phyloP scores from a whole-genome alignment of 208 protist genomes.

The Wallacemonas sp. region DNA sequence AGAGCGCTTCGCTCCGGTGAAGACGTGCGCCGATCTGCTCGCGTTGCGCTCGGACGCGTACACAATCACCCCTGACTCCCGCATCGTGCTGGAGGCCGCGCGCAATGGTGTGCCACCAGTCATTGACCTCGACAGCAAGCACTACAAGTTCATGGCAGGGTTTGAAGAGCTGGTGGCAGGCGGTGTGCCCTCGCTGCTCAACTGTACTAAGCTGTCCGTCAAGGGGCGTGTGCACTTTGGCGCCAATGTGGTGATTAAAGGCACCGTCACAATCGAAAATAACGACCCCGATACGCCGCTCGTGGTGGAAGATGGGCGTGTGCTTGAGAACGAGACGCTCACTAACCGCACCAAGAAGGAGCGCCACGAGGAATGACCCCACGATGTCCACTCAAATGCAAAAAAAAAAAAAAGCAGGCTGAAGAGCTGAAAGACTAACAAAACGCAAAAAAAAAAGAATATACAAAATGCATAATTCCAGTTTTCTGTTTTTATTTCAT shows the following conservation, averaged over 20 bases:
- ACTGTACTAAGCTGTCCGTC: conserved; percentile 60
- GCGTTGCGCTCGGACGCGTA: conserved; percentile 96
- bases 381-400: too few species aligned
- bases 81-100: conserved; percentile 50
- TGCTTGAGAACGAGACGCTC: conserved; percentile 50
- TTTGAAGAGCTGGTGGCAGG: conserved; percentile 55
- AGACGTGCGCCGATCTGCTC: conserved; percentile 97
- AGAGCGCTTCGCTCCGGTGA: conserved; percentile 98
- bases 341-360: conserved; percentile 11
- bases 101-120: conserved; percentile 57
- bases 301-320: conserved; percentile 39
- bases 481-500: too few species aligned
- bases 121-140: conserved; percentile 62
- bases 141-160: conserved; percentile 77
- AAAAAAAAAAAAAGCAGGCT: conserved; percentile 8
- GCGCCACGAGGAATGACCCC: not conserved
- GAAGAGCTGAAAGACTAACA: not conserved
- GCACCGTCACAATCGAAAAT: conserved; percentile 70
- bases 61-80: conserved; percentile 60
- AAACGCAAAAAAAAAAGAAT: conserved; percentile 12
- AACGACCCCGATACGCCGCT: conserved; percentile 24
- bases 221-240: conserved; percentile 65
- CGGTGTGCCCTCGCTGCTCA: conserved; percentile 68
- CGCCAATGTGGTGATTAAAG: conserved; percentile 51
- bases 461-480: conserved; percentile 17